Evolutionary conservation across 1,139 yeast species (phyloP).

Genomic region (Lodderomyces beijingensis): DNA sequence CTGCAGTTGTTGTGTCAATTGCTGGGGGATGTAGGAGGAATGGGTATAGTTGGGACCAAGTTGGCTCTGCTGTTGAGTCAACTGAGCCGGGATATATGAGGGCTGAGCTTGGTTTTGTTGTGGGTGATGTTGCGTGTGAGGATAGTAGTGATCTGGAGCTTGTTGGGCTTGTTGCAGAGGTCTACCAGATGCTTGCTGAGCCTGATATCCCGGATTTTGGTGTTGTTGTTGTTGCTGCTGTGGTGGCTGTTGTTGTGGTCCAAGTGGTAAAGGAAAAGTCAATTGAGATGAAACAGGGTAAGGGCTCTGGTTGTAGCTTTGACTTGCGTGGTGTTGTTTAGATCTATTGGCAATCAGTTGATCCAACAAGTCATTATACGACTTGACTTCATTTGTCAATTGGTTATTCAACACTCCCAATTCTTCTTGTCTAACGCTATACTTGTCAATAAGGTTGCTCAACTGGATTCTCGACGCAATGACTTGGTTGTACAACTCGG

Average conservation of each 20-base stretch:
- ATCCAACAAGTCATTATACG: slow-evolving; percentile 70
- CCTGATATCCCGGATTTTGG: slow-evolving; percentile 10
- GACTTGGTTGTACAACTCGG: slow-evolving; percentile 61
- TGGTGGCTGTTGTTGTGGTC: slow-evolving; percentile 5
- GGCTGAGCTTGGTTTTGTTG: not conserved
- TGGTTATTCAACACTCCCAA: slow-evolving; percentile 65
- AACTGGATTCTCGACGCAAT: slow-evolving; percentile 71
- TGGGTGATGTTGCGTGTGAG: slow-evolving; percentile 1
- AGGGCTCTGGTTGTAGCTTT: slow-evolving; percentile 8
- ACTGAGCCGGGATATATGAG: not conserved
- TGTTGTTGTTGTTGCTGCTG: slow-evolving; percentile 4
- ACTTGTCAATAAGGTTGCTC: slow-evolving; percentile 70
- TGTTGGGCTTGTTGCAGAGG: slow-evolving; percentile 4
- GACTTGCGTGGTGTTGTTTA: slow-evolving; percentile 9
- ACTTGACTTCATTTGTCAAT: slow-evolving; percentile 59
- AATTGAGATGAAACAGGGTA: too few relatives aligned
- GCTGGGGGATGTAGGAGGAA: slow-evolving; percentile 8
- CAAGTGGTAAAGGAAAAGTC: too few relatives aligned
- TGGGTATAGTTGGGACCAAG: too few relatives aligned
- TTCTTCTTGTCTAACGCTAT: slow-evolving; percentile 71
- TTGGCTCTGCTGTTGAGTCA: too few relatives aligned
- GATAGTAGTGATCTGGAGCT: slow-evolving; percentile 6
- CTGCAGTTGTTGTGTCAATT: slow-evolving; percentile 26
- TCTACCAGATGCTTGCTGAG: slow-evolving; percentile 7
- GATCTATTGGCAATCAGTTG: slow-evolving; percentile 28